Percentiles rank a stretch among this genome's conserved stretches.
phyloP scores from a whole-genome alignment of 495 filamentous ascomycete species.

The Trichocladium uniseriatum region DNA sequence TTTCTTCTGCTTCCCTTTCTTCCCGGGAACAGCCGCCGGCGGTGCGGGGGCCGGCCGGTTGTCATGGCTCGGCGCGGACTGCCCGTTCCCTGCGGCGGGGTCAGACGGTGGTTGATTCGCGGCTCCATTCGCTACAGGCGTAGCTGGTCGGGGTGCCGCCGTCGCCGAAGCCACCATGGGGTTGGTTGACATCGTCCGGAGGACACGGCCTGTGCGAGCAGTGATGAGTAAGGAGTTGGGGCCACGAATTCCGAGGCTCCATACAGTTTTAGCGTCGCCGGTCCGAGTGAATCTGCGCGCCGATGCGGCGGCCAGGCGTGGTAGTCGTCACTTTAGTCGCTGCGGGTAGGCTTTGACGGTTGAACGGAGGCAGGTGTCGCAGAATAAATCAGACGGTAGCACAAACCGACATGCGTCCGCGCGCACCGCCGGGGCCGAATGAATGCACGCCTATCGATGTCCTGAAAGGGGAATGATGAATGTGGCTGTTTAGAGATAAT shows the following conservation, averaged over 20 bases:
- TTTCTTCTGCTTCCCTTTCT: conserved; percentile 66
- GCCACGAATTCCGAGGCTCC: background rate
- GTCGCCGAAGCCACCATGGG: conserved; percentile 22
- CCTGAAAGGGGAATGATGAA: background rate
- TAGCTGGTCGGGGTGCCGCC: conserved; percentile 19
- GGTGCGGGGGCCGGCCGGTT: conserved; percentile 35
- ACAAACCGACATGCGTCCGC: background rate
- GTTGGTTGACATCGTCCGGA: conserved; percentile 21
- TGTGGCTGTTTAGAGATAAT: background rate
- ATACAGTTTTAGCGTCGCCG: background rate
- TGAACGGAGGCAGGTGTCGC: background rate
- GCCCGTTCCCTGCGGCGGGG: conserved; percentile 26
- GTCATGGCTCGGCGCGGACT: conserved; percentile 29
- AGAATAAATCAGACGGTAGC: background rate
- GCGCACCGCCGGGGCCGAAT: background rate
- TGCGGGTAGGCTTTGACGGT: background rate
- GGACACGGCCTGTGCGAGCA: conserved; percentile 1
- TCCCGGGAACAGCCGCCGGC: conserved; percentile 32
- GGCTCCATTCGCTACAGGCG: conserved; percentile 22
- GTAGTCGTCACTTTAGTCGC: background rate
- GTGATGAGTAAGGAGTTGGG: background rate
- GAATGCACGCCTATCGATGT: background rate
- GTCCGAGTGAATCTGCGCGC: background rate
- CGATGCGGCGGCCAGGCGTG: background rate
- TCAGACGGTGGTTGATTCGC: conserved; percentile 17